Evolutionary conservation across 2,329 filamentous ascomycete species (phyloP), one percentile per base, ranked within the genome.

Genomic region (Cladosporium halotolerans): DNA sequence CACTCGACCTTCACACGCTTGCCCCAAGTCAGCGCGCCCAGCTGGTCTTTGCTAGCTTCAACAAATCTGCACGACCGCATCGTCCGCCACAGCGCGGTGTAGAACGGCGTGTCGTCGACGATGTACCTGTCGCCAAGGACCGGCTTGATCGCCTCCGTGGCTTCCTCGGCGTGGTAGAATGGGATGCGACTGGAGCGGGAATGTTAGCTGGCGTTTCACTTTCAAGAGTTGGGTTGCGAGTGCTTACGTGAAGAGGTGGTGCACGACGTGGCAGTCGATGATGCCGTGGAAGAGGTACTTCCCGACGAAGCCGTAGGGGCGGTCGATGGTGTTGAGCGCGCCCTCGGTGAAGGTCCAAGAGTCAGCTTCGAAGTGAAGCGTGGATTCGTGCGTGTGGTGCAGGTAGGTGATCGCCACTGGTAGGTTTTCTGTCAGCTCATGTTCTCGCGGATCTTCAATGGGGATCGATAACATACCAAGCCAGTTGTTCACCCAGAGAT

Each of bases 351-450:
- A 85, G 18, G 78, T 81, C 82, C 82, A 85, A 52, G 73, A 72
- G 14, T 78, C 74, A 41, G 76, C 76, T 23, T 79, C 76, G 65
- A 82, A 85, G 68, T 85, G 79, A 14, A 77, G 77, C 45, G 83
- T 72, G 3, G 70, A 65, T 2, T 67, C 72, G 65, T 86, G 81
- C 52, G 82, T 85, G 75, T 88, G 85, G 70, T 88, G 85, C 16
- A 88, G 82, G 70, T 86, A 88, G 45, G 85, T 88, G 65, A 88
- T 88, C 58, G 83, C 83, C 16, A 88, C 83, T 82, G 33, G 1
- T n/a, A 16, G 14, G 14, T 28, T 7, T 28, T 7, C 23, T 28
- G 23, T 28, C 23, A 28, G 23, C 23, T 44, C 13, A 44, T 18
- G 16, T 18, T 18, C 16, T 3, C 16, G 45, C 28, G 13, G 45